These are phyloP conservation scores for Candida sp. DNA, from an alignment of 1,139 yeast genomes.

Conservation along the genomic window DNA sequence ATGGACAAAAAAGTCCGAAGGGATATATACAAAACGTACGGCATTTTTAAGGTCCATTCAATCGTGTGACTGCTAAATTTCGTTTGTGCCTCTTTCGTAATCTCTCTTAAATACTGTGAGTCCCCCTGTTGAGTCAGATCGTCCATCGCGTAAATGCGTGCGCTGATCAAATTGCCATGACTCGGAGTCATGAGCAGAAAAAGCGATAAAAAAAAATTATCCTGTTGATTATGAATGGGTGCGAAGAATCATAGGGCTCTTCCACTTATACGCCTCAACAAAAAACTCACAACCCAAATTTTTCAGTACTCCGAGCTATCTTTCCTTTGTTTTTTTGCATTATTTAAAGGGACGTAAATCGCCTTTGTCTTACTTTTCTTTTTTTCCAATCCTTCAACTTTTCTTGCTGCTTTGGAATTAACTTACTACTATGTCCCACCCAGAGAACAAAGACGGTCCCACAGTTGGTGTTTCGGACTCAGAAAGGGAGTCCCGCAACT, in stretches of 20 bases:
- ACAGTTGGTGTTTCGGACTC: background rate
- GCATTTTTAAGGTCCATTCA: background rate
- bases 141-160: background rate
- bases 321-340: background rate
- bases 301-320: background rate
- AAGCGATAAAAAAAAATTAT: background rate
- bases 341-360: background rate
- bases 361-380: background rate
- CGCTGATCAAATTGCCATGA: slow-evolving; percentile 4
- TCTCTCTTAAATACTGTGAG: background rate
- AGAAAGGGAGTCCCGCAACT: slow-evolving; percentile 6
- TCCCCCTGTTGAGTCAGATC: background rate
- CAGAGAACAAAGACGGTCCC: background rate
- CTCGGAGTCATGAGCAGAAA: slow-evolving; percentile 12
- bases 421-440: background rate
- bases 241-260: background rate
- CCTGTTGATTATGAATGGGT: slow-evolving; percentile 9
- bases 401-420: no score
- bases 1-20: background rate
- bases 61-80: background rate
- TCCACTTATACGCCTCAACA: background rate
- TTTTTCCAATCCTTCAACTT: no score
- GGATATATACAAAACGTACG: background rate
- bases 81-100: background rate
- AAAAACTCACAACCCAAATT: background rate